Percentiles rank a stretch among this genome's conserved stretches.
phyloP scores from a whole-genome alignment of 73 alveolate species.

The Durusdinium trenchii region DNA sequence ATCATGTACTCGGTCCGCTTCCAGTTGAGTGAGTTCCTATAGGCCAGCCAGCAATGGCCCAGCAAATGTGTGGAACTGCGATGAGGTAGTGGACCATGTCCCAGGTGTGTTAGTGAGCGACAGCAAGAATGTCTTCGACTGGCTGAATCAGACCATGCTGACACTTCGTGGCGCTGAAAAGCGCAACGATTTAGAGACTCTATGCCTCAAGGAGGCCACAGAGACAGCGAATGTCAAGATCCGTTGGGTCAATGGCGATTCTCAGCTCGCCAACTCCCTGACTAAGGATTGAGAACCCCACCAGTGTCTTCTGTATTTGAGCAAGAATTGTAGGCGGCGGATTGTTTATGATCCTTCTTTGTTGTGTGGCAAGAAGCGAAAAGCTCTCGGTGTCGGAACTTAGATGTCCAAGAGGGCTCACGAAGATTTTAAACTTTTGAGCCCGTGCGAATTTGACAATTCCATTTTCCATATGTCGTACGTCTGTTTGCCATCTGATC shows the following conservation, averaged over 20 bases:
- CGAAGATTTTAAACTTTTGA: no score
- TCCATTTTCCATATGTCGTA: no score
- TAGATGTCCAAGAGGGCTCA: no score
- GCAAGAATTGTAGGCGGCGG: background rate
- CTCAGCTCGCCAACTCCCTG: background rate
- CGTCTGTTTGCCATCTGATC: no score
- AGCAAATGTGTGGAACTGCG: background rate
- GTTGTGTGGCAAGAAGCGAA: background rate
- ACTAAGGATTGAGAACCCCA: background rate
- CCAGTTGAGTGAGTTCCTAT: background rate
- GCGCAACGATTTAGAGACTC: background rate
- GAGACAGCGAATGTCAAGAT: background rate
- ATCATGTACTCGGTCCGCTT: background rate
- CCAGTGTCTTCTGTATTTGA: background rate
- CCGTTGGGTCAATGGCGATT: conserved; percentile 25
- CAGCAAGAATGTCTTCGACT: background rate
- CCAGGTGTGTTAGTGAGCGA: background rate
- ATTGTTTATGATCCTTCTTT: background rate
- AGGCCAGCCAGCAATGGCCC: no score
- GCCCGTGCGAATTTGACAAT: no score
- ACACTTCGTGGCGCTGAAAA: conserved; percentile 5
- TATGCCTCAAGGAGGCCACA: background rate
- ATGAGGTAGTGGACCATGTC: background rate
- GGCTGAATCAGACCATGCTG: background rate
- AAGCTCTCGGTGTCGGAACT: background rate